phyloP scores from a whole-genome alignment of 2,329 filamentous ascomycete species.

The Paramyrothecium sp. region DNA sequence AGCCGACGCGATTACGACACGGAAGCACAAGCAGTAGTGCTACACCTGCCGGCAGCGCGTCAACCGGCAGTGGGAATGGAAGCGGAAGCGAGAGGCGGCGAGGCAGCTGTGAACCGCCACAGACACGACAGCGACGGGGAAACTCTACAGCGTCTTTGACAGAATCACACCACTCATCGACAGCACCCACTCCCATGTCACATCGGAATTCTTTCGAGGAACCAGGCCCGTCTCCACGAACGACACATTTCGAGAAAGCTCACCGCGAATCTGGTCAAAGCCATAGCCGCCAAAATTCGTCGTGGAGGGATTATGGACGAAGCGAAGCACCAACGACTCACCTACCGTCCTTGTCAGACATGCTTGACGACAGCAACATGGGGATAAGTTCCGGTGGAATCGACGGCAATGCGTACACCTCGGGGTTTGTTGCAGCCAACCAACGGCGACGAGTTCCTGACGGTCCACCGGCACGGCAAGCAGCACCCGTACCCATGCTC shows the following conservation, averaged over 20 bases:
- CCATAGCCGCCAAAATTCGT: slow-evolving; percentile 21
- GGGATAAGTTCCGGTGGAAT: slow-evolving; percentile 12
- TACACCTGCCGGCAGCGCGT: slow-evolving; percentile 31
- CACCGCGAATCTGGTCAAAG: slow-evolving; percentile 22
- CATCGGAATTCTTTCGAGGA: slow-evolving; percentile 41
- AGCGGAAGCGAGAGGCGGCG: slow-evolving; percentile 46
- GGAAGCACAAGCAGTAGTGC: slow-evolving; percentile 40
- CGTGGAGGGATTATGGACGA: slow-evolving; percentile 21
- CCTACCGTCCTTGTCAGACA: slow-evolving; percentile 46
- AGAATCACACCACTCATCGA: slow-evolving; percentile 43
- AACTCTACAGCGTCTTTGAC: slow-evolving; percentile 45
- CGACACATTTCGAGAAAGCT: slow-evolving; percentile 33
- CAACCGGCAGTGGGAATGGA: slow-evolving; percentile 42
- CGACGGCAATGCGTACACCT: slow-evolving; percentile 19
- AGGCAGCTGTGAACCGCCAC: slow-evolving; percentile 45
- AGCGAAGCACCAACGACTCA: slow-evolving; percentile 27
- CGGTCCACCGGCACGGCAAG: slow-evolving; percentile 23
- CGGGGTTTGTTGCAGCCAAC: slow-evolving; percentile 27
- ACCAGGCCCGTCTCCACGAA: slow-evolving; percentile 39
- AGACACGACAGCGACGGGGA: slow-evolving; percentile 44
- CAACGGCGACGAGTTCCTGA: slow-evolving; percentile 25
- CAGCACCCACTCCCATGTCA: slow-evolving; percentile 30
- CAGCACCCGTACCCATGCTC: slow-evolving; percentile 32
- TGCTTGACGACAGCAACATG: slow-evolving; percentile 37
- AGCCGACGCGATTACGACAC: slow-evolving; percentile 32